phyloP scores from a whole-genome alignment of 371 early-diverging fungal genomes.

The Zychaea mexicana region DNA sequence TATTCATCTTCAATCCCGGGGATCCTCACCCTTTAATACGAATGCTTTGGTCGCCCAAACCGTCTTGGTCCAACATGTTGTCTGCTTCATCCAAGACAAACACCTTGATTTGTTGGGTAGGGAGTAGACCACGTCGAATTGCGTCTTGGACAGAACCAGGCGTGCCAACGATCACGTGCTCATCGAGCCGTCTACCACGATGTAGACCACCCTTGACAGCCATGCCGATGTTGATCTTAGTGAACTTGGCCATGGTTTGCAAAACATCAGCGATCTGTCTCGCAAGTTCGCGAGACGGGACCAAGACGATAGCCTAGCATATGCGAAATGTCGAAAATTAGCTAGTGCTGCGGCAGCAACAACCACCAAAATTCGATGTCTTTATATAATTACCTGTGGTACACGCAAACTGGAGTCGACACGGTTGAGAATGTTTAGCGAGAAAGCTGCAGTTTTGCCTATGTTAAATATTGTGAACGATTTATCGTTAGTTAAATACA shows the following conservation, averaged over 20 bases:
- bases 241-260: slow-evolving; percentile 85
- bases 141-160: slow-evolving; percentile 93
- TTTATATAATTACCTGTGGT: slow-evolving; percentile 42
- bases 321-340: too few species aligned
- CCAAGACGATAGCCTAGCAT: slow-evolving; percentile 86
- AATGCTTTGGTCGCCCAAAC: slow-evolving; percentile 85
- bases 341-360: neutral
- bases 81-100: slow-evolving; percentile 96
- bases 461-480: neutral
- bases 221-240: slow-evolving; percentile 69
- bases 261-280: slow-evolving; percentile 95
- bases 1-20: neutral
- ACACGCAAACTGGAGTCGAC: slow-evolving; percentile 53
- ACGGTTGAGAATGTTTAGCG: slow-evolving; percentile 84
- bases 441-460: slow-evolving; percentile 98
- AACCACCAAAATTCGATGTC: neutral
- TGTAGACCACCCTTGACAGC: slow-evolving; percentile 76
- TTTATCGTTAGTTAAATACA: too few species aligned
- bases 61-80: slow-evolving; percentile 90
- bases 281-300: slow-evolving; percentile 98
- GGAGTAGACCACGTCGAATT: slow-evolving; percentile 63
- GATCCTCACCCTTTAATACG: slow-evolving; percentile 71
- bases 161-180: slow-evolving; percentile 95
- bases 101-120: slow-evolving; percentile 61
- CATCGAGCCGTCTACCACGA: slow-evolving; percentile 57